phyloP scores from a whole-genome alignment of 2,329 filamentous ascomycete genomes.

The Scopulariopsis brevicaulis region DNA sequence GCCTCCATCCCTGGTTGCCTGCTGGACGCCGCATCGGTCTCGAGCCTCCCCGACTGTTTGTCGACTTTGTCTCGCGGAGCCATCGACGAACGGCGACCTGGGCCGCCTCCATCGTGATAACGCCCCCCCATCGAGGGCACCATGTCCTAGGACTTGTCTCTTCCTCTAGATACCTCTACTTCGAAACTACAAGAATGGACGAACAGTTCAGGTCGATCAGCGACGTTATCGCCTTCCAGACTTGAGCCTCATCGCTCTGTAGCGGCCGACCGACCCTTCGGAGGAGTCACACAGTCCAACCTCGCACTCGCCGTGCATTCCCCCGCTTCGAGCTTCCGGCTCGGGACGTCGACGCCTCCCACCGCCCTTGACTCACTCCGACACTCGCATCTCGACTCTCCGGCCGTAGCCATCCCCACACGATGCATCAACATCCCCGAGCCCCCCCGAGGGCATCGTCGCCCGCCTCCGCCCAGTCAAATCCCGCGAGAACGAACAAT shows the following conservation, averaged over 20 bases:
- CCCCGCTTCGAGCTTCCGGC: background rate
- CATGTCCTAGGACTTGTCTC: background rate
- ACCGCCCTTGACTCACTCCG: background rate
- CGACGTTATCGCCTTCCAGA: slow-evolving; percentile 3
- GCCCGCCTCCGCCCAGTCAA: slow-evolving; percentile 61
- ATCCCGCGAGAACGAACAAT: slow-evolving; percentile 62
- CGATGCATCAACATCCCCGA: slow-evolving; percentile 86
- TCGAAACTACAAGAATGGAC: slow-evolving; percentile 1
- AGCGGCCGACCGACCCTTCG: background rate
- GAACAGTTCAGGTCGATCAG: slow-evolving; percentile 1
- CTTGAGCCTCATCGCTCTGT: slow-evolving; percentile 3
- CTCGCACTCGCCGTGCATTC: background rate
- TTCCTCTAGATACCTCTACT: background rate
- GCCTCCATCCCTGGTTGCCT: slow-evolving; percentile 1
- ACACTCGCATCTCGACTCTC: background rate
- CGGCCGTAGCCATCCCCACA: slow-evolving; percentile 3
- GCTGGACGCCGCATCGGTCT: background rate
- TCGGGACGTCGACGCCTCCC: background rate
- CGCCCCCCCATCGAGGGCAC: background rate
- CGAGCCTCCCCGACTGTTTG: background rate
- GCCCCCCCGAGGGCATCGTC: slow-evolving; percentile 62
- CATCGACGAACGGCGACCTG: background rate
- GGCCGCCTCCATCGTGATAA: background rate
- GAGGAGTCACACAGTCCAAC: background rate
- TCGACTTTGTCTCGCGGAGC: background rate